These are phyloP conservation scores for Saccharum hybrid DNA, from an alignment of 202 grass and related monocot species.

Conservation along the genomic window DNA sequence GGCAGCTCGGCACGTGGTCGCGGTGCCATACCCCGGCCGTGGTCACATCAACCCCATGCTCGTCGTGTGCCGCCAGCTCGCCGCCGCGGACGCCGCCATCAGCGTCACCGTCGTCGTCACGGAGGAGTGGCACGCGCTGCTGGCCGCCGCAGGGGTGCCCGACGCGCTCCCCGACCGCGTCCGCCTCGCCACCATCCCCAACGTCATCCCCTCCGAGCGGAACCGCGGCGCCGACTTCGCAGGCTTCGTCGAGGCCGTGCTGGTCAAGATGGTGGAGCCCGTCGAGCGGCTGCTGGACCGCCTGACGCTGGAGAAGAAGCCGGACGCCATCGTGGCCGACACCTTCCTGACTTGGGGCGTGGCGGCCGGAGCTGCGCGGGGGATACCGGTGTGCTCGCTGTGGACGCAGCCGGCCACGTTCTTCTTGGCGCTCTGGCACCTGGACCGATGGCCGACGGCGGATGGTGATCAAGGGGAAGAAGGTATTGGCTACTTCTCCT, in stretches of 20 bases:
- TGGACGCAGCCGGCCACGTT: constrained; percentile 62
- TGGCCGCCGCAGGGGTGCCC: constrained; percentile 18
- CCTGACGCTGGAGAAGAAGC: constrained; percentile 28
- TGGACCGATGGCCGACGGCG: constrained; percentile 34
- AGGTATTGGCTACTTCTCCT: constrained; percentile 35
- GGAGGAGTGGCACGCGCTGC: constrained; percentile 67
- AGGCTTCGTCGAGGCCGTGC: constrained; percentile 65
- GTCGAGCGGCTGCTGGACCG: constrained; percentile 62
- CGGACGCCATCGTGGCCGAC: constrained; percentile 57
- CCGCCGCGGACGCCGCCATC: constrained; percentile 37
- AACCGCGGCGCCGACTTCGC: constrained; percentile 42
- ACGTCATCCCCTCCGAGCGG: constrained; percentile 58
- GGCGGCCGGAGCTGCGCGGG: constrained; percentile 41
- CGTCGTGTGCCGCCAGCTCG: constrained; percentile 55
- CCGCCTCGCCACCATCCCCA: constrained; percentile 52
- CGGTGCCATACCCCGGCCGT: constrained; percentile 64
- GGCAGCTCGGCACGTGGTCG: constrained; percentile 52
- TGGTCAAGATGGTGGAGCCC: constrained; percentile 48
- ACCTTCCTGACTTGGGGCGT: constrained; percentile 61
- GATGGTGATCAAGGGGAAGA: constrained; percentile 19
- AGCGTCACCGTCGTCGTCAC: constrained; percentile 66
- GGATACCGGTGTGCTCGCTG: constrained; percentile 64
- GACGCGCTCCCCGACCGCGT: constrained; percentile 41
- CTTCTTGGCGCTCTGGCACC: constrained; percentile 50
- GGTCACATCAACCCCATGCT: constrained; percentile 86